phyloP scores from a whole-genome alignment of 108 stramenopile species.

The Cyclotella sp. region DNA sequence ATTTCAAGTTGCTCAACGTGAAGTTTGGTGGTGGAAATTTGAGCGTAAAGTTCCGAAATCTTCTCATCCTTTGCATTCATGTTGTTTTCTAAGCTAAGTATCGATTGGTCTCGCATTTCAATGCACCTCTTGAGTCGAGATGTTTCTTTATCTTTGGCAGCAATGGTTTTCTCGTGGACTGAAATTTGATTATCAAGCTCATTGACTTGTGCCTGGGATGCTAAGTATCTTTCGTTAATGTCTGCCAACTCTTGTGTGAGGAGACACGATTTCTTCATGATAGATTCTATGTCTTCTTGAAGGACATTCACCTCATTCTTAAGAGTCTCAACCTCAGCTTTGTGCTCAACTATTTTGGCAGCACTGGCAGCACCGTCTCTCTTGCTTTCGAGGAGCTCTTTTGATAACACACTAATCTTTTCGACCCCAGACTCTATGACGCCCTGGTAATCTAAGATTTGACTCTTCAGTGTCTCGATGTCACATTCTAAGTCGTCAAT shows the following conservation, averaged over 20 bases:
- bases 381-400: not conserved
- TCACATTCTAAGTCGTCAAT: not conserved
- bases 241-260: not conserved
- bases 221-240: not conserved
- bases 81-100: not conserved
- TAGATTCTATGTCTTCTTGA: not conserved
- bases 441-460: not conserved
- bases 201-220: not conserved
- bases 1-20: not conserved
- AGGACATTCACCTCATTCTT: not conserved
- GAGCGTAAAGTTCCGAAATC: not conserved
- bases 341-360: not conserved
- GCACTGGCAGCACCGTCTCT: not conserved
- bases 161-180: not conserved
- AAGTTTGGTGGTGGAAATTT: not conserved
- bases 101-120: not conserved
- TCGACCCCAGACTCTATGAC: not conserved
- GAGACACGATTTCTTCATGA: not conserved
- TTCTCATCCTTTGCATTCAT: not conserved
- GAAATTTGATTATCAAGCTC: not conserved
- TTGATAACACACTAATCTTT: not conserved
- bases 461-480: not conserved
- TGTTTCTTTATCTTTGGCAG: not conserved
- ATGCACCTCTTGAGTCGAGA: not conserved
- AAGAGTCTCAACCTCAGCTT: not conserved